These are phyloP conservation scores for Omphalotus guepiniiformis DNA, from an alignment of 768 basidiomycete genomes.

Conservation along the genomic window DNA sequence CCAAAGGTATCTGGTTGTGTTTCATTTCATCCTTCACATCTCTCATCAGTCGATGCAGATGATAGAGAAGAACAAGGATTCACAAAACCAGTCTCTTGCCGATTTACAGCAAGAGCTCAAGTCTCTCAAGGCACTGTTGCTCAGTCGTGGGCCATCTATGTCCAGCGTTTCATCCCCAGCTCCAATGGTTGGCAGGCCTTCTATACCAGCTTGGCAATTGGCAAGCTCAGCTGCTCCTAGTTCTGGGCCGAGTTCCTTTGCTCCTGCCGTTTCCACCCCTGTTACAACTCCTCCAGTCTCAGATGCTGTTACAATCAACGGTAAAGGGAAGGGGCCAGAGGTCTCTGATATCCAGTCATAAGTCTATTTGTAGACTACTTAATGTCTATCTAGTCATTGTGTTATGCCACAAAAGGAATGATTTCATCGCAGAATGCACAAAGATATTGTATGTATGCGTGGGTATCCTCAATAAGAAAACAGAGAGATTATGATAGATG, in stretches of 20 bases:
- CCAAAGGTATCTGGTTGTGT: conserved; percentile 71
- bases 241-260: conserved; percentile 10
- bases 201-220: conserved; percentile 92
- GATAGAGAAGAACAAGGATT: conserved; percentile 90
- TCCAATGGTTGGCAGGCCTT: conserved; percentile 52
- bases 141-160: conserved; percentile 60
- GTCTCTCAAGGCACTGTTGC: conserved; percentile 84
- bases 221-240: conserved; percentile 28
- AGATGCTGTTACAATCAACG: conserved; percentile 25
- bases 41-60: conserved; percentile 48
- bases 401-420: not conserved
- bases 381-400: not conserved
- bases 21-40: conserved; percentile 2
- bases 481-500: not conserved
- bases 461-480: too few species aligned
- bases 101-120: conserved; percentile 94
- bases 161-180: conserved; percentile 50
- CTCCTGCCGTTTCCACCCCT: conserved; percentile 12
- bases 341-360: conserved; percentile 5
- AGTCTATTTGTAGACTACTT: not conserved
- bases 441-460: not conserved
- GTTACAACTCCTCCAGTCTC: conserved; percentile 15
- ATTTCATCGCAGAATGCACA: not conserved
- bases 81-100: conserved; percentile 73
- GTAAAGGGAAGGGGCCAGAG: conserved; percentile 60